A percentile compares a stretch with the other conserved stretches of the same genome.
phyloP scores from a whole-genome alignment of 2,329 filamentous ascomycete species.

The Colletotrichum australisinense region DNA sequence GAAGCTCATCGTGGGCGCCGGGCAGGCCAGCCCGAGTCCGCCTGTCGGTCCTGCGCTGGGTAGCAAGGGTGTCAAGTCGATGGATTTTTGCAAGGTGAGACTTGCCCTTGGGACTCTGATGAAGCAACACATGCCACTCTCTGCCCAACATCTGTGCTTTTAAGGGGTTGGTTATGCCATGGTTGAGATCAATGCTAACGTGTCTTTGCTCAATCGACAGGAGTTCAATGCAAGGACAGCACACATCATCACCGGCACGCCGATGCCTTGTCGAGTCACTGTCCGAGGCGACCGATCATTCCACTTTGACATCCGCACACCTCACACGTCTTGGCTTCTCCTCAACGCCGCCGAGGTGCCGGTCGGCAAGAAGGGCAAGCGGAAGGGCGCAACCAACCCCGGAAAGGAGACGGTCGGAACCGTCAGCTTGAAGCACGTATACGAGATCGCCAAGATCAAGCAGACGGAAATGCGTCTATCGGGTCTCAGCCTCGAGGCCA shows the following conservation, averaged over 20 bases:
- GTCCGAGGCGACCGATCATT: conserved; percentile 95
- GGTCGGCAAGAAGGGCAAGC: conserved; percentile 77
- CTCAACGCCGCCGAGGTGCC: conserved; percentile 84
- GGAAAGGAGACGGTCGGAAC: conserved; percentile 84
- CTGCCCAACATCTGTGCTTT: conserved; percentile 28
- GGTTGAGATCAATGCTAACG: conserved; percentile 34
- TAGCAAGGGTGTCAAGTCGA: conserved; percentile 98
- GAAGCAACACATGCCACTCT: conserved; percentile 26
- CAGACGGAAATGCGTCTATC: conserved; percentile 80
- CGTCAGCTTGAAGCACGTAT: conserved; percentile 93
- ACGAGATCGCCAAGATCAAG: conserved; percentile 98
- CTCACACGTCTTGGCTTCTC: conserved; percentile 91
- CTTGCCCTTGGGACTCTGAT: conserved; percentile 13
- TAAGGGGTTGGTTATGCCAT: conserved; percentile 16
- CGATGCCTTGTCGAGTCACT: conserved; percentile 89
- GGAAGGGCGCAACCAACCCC: conserved; percentile 81
- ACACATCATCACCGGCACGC: conserved; percentile 84
- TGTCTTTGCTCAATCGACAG: conserved; percentile 56
- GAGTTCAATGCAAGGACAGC: conserved; percentile 97
- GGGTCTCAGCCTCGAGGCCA: conserved; percentile 74
- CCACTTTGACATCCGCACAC: conserved; percentile 91
- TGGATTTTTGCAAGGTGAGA: conserved; percentile 97
- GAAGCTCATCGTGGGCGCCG: conserved; percentile 97
- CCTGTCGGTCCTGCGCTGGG: conserved; percentile 96
- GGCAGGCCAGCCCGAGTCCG: conserved; percentile 93